These are phyloP conservation scores for Entamoeba invadens DNA, from an alignment of 208 protist genomes.

Conservation along the genomic window DNA sequence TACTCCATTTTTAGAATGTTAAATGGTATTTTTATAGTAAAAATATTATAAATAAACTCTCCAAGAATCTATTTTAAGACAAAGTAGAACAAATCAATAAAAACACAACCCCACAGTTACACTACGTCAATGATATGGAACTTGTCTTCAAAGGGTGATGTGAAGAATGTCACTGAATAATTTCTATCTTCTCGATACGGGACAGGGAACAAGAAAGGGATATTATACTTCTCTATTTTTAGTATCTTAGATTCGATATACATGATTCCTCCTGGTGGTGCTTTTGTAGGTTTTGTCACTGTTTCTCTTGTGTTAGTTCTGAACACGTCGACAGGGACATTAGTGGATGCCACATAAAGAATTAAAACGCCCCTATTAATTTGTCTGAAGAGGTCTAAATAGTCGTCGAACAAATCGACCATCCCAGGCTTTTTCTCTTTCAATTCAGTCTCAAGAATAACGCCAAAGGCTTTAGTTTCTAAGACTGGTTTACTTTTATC, in stretches of 20 bases:
- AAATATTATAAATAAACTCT: too few species aligned
- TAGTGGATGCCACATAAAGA: neutral
- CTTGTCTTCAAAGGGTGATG: neutral
- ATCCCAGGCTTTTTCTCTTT: neutral
- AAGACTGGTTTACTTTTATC: neutral
- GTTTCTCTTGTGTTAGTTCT: neutral
- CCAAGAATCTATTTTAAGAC: too few species aligned
- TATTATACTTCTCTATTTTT: neutral
- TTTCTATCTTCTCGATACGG: neutral
- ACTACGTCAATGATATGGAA: neutral
- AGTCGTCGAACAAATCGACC: neutral
- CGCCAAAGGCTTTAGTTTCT: neutral
- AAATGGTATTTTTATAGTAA: too few species aligned
- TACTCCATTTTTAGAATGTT: too few species aligned
- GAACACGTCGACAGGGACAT: neutral
- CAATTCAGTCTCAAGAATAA: neutral
- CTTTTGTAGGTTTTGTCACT: neutral
- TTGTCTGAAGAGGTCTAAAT: neutral
- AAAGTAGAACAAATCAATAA: too few species aligned
- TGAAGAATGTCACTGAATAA: neutral
- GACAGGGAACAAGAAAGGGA: neutral
- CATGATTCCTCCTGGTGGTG: neutral
- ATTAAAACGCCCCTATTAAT: neutral
- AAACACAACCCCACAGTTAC: too few species aligned
- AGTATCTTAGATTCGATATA: neutral